A percentile compares a stretch with the other conserved stretches of the same genome.
phyloP scores from a whole-genome alignment of 805 yeast species.

The Wickerhamiella musiphila region DNA sequence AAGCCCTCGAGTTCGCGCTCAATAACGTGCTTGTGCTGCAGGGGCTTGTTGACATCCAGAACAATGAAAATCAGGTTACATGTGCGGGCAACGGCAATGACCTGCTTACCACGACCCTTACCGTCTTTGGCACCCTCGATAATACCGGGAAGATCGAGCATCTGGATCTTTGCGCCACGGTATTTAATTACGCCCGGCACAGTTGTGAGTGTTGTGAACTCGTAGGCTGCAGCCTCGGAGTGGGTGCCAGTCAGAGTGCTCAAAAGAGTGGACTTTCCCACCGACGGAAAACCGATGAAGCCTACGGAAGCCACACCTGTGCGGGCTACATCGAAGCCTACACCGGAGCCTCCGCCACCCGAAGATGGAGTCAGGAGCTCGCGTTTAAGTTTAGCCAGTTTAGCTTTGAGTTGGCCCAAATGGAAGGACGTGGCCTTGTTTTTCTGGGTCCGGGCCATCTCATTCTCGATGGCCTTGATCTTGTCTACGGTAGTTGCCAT shows the following conservation, averaged over 20 bases:
- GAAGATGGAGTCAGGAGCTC: constrained; percentile 61
- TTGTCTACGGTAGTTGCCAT: constrained; percentile 55
- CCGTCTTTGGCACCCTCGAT: constrained; percentile 97
- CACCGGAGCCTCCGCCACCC: constrained; percentile 78
- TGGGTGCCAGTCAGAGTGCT: constrained; percentile 87
- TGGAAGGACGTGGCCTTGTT: constrained; percentile 96
- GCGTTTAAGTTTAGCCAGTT: constrained; percentile 83
- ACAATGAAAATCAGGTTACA: constrained; percentile 87
- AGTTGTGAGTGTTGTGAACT: constrained; percentile 91
- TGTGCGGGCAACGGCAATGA: constrained; percentile 97
- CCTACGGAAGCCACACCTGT: constrained; percentile 97
- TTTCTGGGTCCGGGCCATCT: constrained; percentile 95
- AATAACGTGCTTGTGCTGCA: constrained; percentile 82
- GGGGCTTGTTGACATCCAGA: constrained; percentile 88
- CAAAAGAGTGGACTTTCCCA: constrained; percentile 59
- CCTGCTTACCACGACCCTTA: constrained; percentile 96
- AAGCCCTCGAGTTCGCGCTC: constrained; percentile 95
- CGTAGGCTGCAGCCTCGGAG: constrained; percentile 94
- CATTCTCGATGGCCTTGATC: constrained; percentile 71
- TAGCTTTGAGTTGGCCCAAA: constrained; percentile 93
- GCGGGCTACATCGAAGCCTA: constrained; percentile 95
- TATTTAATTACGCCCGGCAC: constrained; percentile 94
- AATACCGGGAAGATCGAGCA: constrained; percentile 96
- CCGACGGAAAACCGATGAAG: constrained; percentile 96
- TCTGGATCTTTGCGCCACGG: constrained; percentile 94